Percentiles rank a stretch among this genome's conserved stretches.
Evolutionary conservation across 2,329 filamentous ascomycete species (phyloP).

Genomic region (Fusarium vanettenii): DNA sequence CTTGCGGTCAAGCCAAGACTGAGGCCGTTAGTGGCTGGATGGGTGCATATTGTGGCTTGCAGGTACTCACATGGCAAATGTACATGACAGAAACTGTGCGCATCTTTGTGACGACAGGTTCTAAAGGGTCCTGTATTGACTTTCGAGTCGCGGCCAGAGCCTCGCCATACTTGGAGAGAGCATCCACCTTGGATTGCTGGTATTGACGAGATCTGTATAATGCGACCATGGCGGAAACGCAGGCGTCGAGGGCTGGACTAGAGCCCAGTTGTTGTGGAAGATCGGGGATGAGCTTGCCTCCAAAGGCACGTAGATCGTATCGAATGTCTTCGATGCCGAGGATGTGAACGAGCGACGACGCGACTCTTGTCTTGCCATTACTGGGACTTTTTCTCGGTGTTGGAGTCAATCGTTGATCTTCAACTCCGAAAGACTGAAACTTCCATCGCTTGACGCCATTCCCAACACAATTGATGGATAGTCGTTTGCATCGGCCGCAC

Average conservation of each 20-base stretch:
- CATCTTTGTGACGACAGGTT: constrained; percentile 28
- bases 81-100: constrained; percentile 27
- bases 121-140: constrained; percentile 1
- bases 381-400: constrained; percentile 15
- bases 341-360: constrained; percentile 29
- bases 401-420: not conserved
- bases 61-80: constrained; percentile 30
- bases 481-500: constrained; percentile 35
- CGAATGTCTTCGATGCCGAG: constrained; percentile 34
- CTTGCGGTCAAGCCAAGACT: constrained; percentile 37
- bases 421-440: constrained; percentile 17
- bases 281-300: constrained; percentile 29
- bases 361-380: constrained; percentile 17
- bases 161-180: constrained; percentile 23
- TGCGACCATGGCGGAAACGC: constrained; percentile 29
- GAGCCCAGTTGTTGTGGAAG: constrained; percentile 27
- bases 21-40: not conserved
- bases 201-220: constrained; percentile 23
- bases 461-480: constrained; percentile 25
- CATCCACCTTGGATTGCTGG: constrained; percentile 13
- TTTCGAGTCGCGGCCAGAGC: constrained; percentile 22
- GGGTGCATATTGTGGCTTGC: accelerated
- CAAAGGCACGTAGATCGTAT: constrained; percentile 34
- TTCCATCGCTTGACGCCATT: constrained; percentile 37
- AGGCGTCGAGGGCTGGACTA: constrained; percentile 25